phyloP scores from a whole-genome alignment of 1,284 basidiomycete genomes.

The Veloporphyrellus conicus region DNA sequence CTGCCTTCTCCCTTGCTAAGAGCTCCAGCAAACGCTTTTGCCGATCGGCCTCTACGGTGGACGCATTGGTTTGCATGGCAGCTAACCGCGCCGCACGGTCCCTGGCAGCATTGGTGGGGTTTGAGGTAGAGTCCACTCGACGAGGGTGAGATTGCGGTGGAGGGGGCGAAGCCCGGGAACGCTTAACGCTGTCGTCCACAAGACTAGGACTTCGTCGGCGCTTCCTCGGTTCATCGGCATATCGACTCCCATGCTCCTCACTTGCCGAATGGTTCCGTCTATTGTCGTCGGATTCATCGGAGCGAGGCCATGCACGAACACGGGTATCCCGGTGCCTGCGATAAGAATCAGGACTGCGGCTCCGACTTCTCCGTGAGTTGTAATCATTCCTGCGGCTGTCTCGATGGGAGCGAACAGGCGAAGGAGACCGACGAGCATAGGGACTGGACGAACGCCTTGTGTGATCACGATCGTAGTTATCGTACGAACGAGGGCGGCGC shows the following conservation, averaged over 20 bases:
- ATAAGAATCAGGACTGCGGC: slow-evolving; percentile 31
- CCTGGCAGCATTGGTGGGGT: slow-evolving; percentile 33
- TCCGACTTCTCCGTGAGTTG: slow-evolving; percentile 27
- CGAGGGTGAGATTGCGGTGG: slow-evolving; percentile 27
- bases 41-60: slow-evolving; percentile 60
- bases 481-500: slow-evolving; percentile 37
- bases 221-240: slow-evolving; percentile 35
- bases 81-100: slow-evolving; percentile 80
- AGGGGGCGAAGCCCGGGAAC: slow-evolving; percentile 39
- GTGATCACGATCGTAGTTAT: slow-evolving; percentile 33
- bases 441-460: slow-evolving; percentile 37
- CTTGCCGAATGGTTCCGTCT: slow-evolving; percentile 25
- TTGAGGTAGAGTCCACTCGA: slow-evolving; percentile 20
- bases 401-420: slow-evolving; percentile 30
- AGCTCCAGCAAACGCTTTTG: slow-evolving; percentile 59
- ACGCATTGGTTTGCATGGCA: slow-evolving; percentile 78
- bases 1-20: slow-evolving; percentile 69
- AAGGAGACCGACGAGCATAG: slow-evolving; percentile 37
- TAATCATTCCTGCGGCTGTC: slow-evolving; percentile 22
- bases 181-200: slow-evolving; percentile 34
- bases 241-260: slow-evolving; percentile 18
- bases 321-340: slow-evolving; percentile 25
- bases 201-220: slow-evolving; percentile 49
- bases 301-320: slow-evolving; percentile 38
- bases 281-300: slow-evolving; percentile 48